These are phyloP conservation scores for Acacia pycnantha DNA, from an alignment of 331 rosid genomes.

Conservation along the genomic window DNA sequence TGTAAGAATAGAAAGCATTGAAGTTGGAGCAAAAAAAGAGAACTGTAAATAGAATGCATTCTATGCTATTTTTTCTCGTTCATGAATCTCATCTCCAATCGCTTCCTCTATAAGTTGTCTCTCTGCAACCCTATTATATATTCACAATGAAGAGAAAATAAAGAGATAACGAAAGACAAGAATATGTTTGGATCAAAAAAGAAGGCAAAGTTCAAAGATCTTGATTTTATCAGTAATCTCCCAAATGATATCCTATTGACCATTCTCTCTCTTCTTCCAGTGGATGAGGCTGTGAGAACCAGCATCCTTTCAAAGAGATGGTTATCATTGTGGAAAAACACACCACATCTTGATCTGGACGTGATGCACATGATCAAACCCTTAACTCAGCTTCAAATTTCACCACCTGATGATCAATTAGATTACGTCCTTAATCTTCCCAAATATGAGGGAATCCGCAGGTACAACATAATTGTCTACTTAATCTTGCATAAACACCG, in stretches of 20 bases:
- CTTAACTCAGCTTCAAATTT: background rate
- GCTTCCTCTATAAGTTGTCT: too few relatives aligned
- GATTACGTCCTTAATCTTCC: background rate
- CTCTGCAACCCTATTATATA: too few relatives aligned
- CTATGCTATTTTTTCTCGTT: too few relatives aligned
- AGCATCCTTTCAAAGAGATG: conserved; percentile 12
- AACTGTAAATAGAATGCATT: too few relatives aligned
- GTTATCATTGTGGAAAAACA: background rate
- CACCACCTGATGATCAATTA: background rate
- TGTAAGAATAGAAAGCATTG: too few relatives aligned
- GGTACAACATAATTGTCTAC: background rate
- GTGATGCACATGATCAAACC: conserved; percentile 7
- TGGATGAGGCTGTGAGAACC: background rate
- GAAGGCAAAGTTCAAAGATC: background rate
- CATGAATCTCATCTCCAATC: too few relatives aligned
- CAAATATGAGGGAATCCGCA: too few relatives aligned
- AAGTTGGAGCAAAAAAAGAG: too few relatives aligned
- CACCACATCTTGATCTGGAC: background rate
- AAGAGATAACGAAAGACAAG: background rate
- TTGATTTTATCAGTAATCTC: background rate
- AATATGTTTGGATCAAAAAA: background rate
- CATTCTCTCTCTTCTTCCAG: background rate
- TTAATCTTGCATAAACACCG: background rate
- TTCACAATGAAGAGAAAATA: too few relatives aligned
- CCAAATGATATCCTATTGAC: background rate